Conservation (phyloP, 148 eudicot genomes). For the Simmondsia chinensis region DNA sequence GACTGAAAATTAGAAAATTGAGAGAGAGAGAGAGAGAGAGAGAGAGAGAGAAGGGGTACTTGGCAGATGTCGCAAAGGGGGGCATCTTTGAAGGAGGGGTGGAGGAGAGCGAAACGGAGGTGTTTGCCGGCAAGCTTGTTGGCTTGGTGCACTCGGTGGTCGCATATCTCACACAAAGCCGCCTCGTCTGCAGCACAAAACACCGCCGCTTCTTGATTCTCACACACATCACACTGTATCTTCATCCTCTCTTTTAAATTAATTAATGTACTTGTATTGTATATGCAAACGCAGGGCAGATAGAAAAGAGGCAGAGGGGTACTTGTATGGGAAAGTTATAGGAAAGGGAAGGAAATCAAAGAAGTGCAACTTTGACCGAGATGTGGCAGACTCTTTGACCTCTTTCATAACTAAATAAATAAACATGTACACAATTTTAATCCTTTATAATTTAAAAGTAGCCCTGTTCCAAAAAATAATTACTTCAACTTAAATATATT, state of each 20-base stretch:
- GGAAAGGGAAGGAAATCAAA: too few relatives aligned
- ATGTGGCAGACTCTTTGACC: too few relatives aligned
- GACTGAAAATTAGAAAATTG: background rate
- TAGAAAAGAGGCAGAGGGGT: too few relatives aligned
- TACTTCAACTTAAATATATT: too few relatives aligned
- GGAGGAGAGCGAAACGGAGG: slow-evolving; percentile 51
- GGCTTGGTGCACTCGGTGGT: slow-evolving; percentile 59
- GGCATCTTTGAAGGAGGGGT: slow-evolving; percentile 34
- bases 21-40: background rate
- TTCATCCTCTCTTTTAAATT: slow-evolving; percentile 42
- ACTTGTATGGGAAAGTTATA: too few relatives aligned
- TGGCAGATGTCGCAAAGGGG: slow-evolving; percentile 80
- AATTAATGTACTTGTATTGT: too few relatives aligned
- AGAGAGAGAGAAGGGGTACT: slow-evolving; percentile 19
- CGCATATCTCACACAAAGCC: slow-evolving; percentile 59
- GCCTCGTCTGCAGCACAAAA: slow-evolving; percentile 91
- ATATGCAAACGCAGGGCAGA: too few relatives aligned
- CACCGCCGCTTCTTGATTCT: slow-evolving; percentile 49
- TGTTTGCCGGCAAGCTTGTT: slow-evolving; percentile 71
- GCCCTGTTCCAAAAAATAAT: too few relatives aligned
- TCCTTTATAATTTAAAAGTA: too few relatives aligned
- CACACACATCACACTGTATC: slow-evolving; percentile 86
- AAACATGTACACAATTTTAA: too few relatives aligned
- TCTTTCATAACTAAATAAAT: too few relatives aligned
- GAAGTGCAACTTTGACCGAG: too few relatives aligned